Evolutionary conservation across 2,329 filamentous ascomycete species (phyloP).

Genomic region (Fusarium napiforme): DNA sequence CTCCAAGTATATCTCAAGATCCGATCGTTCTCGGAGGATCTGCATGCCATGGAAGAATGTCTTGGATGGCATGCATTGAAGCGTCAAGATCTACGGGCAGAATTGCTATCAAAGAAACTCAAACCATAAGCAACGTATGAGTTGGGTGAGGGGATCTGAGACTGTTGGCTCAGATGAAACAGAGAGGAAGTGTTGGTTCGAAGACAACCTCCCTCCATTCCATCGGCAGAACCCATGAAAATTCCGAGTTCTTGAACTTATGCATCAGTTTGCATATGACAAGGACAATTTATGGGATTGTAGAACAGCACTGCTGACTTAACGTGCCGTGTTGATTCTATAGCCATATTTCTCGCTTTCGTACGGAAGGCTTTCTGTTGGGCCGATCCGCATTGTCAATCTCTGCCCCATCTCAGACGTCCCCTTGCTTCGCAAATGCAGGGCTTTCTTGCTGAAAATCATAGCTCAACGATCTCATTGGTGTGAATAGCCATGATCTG

Average conservation of each 20-base stretch:
- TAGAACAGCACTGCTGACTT: fast-evolving
- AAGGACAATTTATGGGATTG: fast-evolving
- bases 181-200: not conserved
- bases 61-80: not conserved
- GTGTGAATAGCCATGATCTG: not conserved
- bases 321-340: fast-evolving
- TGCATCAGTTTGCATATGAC: fast-evolving
- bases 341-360: not conserved
- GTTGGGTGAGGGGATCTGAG: not conserved
- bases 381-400: not conserved
- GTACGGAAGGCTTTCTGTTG: fast-evolving
- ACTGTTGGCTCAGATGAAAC: not conserved
- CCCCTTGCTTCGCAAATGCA: not conserved
- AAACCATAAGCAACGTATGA: no score
- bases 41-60: not conserved
- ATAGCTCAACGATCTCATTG: not conserved
- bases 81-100: not conserved
- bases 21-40: not conserved
- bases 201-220: not conserved
- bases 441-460: not conserved
- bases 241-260: fast-evolving
- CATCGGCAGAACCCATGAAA: fast-evolving
- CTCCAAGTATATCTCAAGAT: not conserved
- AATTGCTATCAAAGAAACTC: not conserved
- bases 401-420: fast-evolving